Evolutionary conservation across 495 filamentous ascomycete genomes (phyloP).

Genomic region (Lasiosphaeriaceae sp.): DNA sequence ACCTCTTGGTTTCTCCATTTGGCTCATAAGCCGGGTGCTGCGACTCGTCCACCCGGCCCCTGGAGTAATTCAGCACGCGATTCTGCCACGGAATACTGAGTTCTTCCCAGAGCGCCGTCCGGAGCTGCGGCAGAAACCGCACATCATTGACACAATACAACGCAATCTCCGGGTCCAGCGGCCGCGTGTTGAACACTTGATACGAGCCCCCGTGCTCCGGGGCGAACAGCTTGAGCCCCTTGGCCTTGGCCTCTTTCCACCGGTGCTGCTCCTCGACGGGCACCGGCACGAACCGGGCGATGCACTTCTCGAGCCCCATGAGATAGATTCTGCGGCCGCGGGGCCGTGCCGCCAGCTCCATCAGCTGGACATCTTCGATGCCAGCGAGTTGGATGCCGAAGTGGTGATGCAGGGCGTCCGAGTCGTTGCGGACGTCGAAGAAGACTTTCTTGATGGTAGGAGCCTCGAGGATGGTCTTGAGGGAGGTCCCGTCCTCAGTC

Average conservation of each 20-base stretch:
- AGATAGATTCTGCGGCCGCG: not conserved
- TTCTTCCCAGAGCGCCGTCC: not conserved
- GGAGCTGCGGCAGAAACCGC: constrained; percentile 3
- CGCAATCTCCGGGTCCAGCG: not conserved
- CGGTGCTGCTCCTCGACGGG: not conserved
- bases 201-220: constrained; percentile 5
- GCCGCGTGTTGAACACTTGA: constrained; percentile 4
- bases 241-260: not conserved
- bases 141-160: constrained; percentile 6
- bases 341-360: constrained; percentile 45
- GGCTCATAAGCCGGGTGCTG: no score
- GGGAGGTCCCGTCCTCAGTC: constrained; percentile 23
- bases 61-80: no score
- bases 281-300: not conserved
- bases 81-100: no score
- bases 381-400: constrained; percentile 38
- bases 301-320: not conserved
- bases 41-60: no score
- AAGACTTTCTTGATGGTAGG: constrained; percentile 43
- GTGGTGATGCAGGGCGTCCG: constrained; percentile 50
- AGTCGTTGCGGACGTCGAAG: constrained; percentile 56
- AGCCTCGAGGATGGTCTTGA: constrained; percentile 50
- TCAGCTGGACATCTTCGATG: constrained; percentile 52
- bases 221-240: not conserved
- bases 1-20: no score